phyloP scores from a whole-genome alignment of 768 basidiomycete species.

The Cyathus striatus region DNA sequence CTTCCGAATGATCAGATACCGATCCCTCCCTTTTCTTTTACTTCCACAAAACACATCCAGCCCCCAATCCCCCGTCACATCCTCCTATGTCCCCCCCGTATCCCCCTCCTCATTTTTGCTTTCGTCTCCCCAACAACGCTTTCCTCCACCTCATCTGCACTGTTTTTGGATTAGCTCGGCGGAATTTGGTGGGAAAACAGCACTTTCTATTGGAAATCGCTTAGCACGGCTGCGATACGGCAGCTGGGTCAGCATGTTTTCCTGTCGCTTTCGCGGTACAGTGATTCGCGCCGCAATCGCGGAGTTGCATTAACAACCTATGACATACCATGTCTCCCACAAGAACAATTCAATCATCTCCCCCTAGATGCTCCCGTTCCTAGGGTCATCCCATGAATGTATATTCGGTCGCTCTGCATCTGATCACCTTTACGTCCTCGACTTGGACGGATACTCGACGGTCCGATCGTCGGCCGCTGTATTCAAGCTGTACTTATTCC shows the following conservation, averaged over 20 bases:
- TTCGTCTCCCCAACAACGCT: slow-evolving; percentile 1
- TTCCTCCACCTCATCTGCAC: neutral
- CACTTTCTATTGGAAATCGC: slow-evolving; percentile 12
- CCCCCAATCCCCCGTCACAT: neutral
- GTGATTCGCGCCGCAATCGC: slow-evolving; percentile 3
- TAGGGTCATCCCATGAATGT: no score
- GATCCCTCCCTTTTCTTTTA: neutral
- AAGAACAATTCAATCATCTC: no score
- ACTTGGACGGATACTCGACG: no score
- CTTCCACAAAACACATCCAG: neutral
- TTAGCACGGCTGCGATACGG: slow-evolving; percentile 12
- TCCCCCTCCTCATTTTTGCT: slow-evolving; percentile 6
- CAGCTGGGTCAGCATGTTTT: slow-evolving; percentile 2
- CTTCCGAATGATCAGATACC: slow-evolving; percentile 11
- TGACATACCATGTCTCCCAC: neutral
- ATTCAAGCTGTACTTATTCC: no score
- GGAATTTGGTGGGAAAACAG: slow-evolving; percentile 13
- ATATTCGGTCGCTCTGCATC: no score
- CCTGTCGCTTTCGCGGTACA: neutral
- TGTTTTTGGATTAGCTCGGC: slow-evolving; percentile 11
- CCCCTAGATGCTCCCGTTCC: no score
- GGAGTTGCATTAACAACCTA: slow-evolving; percentile 2
- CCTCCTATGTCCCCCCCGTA: neutral
- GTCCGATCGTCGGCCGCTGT: no score
- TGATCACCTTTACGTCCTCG: no score